Base-by-base conservation (phyloP, 768 basidiomycete species). In the Russula abietina region DNA sequence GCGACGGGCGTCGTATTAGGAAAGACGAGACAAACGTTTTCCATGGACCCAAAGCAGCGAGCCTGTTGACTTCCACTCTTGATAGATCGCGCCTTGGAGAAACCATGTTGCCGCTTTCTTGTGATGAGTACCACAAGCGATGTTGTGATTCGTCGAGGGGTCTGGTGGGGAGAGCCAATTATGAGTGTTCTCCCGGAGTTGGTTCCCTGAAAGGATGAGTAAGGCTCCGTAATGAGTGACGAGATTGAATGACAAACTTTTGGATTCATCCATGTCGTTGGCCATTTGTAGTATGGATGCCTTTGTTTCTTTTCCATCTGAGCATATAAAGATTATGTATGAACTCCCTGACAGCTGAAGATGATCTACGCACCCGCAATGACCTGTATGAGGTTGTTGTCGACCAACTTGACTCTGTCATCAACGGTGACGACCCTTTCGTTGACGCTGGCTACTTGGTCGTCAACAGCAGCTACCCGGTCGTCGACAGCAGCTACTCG, bases 141-240 rank as follows among this genome's bases (percentile, higher is more conserved):
- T 39, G 19, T 60, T 46, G 43, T 48, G 53, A n/a, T 55, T 60
- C 4, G 32, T 54, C 2, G 45, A 54, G 1, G 60, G 60, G 14
- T 60, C 53, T 4, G 60, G 43, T 28, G 60, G 60, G 1, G 60
- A 60, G 26, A 60, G 60, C 60, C 60, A 60, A n/a, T 26, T 28
- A 3, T 22, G 11, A 22, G 55, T 1, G 11, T 12, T 12, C 11
- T 43, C 19, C 9, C 19, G 26, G 28, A 52, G 12, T 33, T 30
- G 43, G 19, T 36, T 48, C 19, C 43, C 60, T 60, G 53, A 12
- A 26, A 36, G 19, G 4, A 22, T 24, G 12, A 10, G 28, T n/a
- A 14, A 49, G 14, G 28, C 3, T 24, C 50, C 1, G 24, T 17
- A 24, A 11, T 8, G 12, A 36, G 32, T 2, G 16, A 36, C 6